A percentile compares a stretch with the other conserved stretches of the same genome.
These are phyloP conservation scores for Trypanosoma lewisi DNA, from an alignment of 208 protist genomes.

Conservation along the genomic window DNA sequence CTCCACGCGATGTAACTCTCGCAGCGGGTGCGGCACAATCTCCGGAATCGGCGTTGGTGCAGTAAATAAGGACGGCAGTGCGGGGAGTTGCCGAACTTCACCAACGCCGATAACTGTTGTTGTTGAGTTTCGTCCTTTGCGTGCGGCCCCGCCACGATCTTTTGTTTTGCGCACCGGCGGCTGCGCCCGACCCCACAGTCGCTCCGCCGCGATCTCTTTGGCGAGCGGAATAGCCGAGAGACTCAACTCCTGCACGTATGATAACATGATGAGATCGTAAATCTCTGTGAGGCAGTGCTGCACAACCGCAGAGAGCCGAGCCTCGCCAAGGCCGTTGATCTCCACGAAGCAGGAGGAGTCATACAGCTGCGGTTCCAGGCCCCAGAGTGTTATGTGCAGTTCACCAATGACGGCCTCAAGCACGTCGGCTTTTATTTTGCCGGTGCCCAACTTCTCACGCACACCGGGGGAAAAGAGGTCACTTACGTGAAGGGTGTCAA, in stretches of 20 bases:
- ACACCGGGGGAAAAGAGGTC: slow-evolving; percentile 33
- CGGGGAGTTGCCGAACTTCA: slow-evolving; percentile 38
- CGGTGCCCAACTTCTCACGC: slow-evolving; percentile 28
- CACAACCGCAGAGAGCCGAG: slow-evolving; percentile 45
- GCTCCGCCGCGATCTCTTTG: slow-evolving; percentile 65
- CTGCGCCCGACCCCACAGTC: slow-evolving; percentile 41
- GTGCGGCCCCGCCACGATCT: slow-evolving; percentile 16
- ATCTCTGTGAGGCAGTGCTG: slow-evolving; percentile 88
- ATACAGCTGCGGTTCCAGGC: slow-evolving; percentile 58
- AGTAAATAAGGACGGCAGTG: slow-evolving; percentile 36
- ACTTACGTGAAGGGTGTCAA: slow-evolving; percentile 64
- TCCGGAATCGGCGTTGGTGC: slow-evolving; percentile 23
- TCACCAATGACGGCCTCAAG: slow-evolving; percentile 79
- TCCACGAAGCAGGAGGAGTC: slow-evolving; percentile 69
- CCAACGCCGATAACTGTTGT: slow-evolving; percentile 25
- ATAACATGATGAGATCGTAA: slow-evolving; percentile 79
- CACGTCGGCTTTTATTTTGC: slow-evolving; percentile 83
- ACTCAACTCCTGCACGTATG: slow-evolving; percentile 50
- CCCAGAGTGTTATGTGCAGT: slow-evolving; percentile 54
- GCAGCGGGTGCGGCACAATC: slow-evolving; percentile 45
- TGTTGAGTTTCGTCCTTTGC: slow-evolving; percentile 12
- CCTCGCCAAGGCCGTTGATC: slow-evolving; percentile 56
- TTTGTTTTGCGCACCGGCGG: slow-evolving; percentile 24
- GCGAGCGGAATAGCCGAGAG: slow-evolving; percentile 59
- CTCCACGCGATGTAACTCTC: slow-evolving; percentile 15